Percentiles rank a stretch among this genome's conserved stretches.
phyloP scores from a whole-genome alignment of 495 filamentous ascomycete genomes.

The Rostrohypoxylon terebratum region DNA sequence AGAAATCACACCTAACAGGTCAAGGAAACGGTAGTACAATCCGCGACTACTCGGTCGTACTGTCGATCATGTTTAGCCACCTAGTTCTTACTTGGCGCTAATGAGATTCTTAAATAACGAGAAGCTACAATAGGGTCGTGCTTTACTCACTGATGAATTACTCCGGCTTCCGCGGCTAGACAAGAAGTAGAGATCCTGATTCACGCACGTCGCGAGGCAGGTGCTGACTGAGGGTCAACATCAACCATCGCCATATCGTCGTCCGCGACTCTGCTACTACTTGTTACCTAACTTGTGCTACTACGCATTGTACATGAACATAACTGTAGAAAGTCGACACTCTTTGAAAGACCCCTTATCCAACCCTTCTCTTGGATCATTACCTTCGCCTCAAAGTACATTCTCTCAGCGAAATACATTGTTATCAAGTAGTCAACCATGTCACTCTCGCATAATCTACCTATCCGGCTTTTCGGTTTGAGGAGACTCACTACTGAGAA shows the following conservation, averaged over 20 bases:
- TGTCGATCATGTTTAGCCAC: background rate
- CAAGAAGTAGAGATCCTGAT: background rate
- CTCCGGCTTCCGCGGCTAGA: background rate
- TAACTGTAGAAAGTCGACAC: background rate
- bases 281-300: background rate
- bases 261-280: background rate
- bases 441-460: background rate
- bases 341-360: background rate
- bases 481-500: background rate
- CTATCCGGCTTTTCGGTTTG: slow-evolving; percentile 1
- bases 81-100: background rate
- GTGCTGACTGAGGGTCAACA: background rate
- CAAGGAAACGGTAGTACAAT: background rate
- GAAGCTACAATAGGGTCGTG: background rate
- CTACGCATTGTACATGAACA: background rate
- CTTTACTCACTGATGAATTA: background rate
- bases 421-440: background rate
- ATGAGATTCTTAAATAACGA: background rate
- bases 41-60: background rate
- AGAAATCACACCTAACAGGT: background rate
- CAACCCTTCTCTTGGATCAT: background rate
- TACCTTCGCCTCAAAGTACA: background rate
- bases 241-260: background rate
- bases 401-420: background rate
- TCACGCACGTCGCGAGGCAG: background rate